Evolutionary conservation across 805 yeast species (phyloP).

Genomic region (Teunomyces stri): DNA sequence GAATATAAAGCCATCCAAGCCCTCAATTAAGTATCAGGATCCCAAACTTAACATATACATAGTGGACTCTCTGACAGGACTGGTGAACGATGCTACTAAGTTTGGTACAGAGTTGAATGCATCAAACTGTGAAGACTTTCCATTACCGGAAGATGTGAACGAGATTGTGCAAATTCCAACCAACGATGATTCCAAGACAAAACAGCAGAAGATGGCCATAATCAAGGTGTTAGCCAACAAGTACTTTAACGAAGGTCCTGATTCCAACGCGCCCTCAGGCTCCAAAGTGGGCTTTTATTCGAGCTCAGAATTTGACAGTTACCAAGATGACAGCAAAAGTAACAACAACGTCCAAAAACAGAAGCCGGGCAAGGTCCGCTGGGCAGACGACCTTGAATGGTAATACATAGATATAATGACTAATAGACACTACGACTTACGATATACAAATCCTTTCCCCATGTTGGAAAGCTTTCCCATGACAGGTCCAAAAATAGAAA

Average conservation of each 20-base stretch:
- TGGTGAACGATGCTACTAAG: slow-evolving; percentile 59
- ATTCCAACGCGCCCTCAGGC: neutral
- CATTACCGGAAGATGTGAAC: slow-evolving; percentile 54
- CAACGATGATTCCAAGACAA: slow-evolving; percentile 21
- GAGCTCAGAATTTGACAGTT: slow-evolving; percentile 2
- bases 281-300: slow-evolving; percentile 5
- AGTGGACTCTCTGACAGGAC: slow-evolving; percentile 63
- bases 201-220: slow-evolving; percentile 38
- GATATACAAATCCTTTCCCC: neutral
- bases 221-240: slow-evolving; percentile 31
- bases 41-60: slow-evolving; percentile 37
- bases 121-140: slow-evolving; percentile 58
- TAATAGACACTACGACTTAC: slow-evolving; percentile 3
- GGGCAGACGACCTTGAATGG: slow-evolving; percentile 12
- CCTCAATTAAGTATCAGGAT: slow-evolving; percentile 27
- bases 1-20: slow-evolving; percentile 24
- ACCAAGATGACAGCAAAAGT: neutral
- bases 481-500: neutral
- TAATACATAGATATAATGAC: slow-evolving; percentile 2
- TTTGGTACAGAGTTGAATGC: slow-evolving; percentile 70
- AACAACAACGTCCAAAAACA: neutral
- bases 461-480: neutral
- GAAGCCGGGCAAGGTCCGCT: slow-evolving; percentile 16
- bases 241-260: neutral
- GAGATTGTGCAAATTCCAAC: slow-evolving; percentile 63